phyloP scores from a whole-genome alignment of 148 eudicot genomes.

The Nepenthes mirabilis region DNA sequence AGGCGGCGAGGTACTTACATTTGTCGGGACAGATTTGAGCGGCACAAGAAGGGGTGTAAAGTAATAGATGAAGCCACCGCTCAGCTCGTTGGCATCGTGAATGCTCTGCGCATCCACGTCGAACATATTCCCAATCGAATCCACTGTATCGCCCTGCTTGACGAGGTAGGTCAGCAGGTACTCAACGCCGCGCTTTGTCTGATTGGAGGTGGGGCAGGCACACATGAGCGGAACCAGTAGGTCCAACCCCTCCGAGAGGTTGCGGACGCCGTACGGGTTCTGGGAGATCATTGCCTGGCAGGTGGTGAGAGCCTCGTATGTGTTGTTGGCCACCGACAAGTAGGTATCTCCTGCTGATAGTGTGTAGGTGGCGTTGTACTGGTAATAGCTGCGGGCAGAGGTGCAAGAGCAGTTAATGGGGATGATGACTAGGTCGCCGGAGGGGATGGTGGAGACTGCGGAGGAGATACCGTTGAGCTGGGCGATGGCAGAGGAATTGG shows the following conservation, averaged over 20 bases:
- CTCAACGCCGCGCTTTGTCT: constrained; percentile 23
- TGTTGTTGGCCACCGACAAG: constrained; percentile 32
- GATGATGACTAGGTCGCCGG: constrained; percentile 26
- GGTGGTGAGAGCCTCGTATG: constrained; percentile 47
- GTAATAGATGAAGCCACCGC: constrained; percentile 26
- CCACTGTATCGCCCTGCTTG: constrained; percentile 18
- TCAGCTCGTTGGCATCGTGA: constrained; percentile 44
- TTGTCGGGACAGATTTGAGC: constrained; percentile 26
- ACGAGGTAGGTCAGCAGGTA: constrained; percentile 39
- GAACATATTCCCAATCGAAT: constrained; percentile 25
- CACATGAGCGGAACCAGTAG: constrained; percentile 50
- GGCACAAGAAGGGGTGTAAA: constrained; percentile 55
- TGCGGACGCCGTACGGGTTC: constrained; percentile 12
- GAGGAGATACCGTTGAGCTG: constrained; percentile 25
- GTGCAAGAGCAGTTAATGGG: constrained; percentile 54
- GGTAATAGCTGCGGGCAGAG: constrained; percentile 17
- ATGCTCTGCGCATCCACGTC: constrained; percentile 20
- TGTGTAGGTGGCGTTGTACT: constrained; percentile 39
- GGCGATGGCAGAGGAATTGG: constrained; percentile 21
- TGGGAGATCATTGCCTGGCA: constrained; percentile 47
- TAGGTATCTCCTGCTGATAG: constrained; percentile 28
- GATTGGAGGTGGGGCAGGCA: constrained; percentile 56
- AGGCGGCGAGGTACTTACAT: constrained; percentile 11
- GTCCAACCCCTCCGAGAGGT: constrained; percentile 4
- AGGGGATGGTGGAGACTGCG: constrained; percentile 12